Evolutionary conservation across 257 asterid species (phyloP).

Genomic region (Salvia rosmarinus): DNA sequence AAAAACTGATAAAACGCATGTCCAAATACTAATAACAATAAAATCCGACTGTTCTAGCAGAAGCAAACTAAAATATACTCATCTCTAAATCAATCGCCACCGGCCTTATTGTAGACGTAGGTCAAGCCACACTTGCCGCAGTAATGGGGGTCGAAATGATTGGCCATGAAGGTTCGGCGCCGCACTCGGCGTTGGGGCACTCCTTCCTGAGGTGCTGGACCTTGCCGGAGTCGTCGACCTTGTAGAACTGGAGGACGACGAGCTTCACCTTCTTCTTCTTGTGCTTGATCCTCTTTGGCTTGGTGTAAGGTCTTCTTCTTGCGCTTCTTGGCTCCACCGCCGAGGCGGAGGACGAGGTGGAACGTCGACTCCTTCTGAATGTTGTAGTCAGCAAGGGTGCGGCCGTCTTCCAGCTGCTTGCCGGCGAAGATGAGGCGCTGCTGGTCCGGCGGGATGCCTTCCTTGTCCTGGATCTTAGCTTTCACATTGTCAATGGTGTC

Average conservation of each 20-base stretch:
- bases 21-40: no score
- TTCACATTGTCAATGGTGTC: no score
- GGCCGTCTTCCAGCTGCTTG: conserved; percentile 69
- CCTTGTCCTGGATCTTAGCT: conserved; percentile 37
- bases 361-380: conserved; percentile 74
- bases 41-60: no score
- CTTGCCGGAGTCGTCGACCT: conserved; percentile 71
- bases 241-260: conserved; percentile 63
- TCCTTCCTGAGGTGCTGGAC: conserved; percentile 76
- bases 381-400: conserved; percentile 67
- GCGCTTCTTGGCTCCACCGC: conserved; percentile 77
- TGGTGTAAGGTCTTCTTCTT: conserved; percentile 82
- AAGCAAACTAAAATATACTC: no score
- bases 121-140: conserved; percentile 80
- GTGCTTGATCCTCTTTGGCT: conserved; percentile 78
- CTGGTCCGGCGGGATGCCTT: conserved; percentile 65
- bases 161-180: conserved; percentile 79
- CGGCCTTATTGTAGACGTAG: conserved; percentile 72
- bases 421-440: conserved; percentile 65
- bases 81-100: conserved; percentile 42
- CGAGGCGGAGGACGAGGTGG: conserved; percentile 68
- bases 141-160: conserved; percentile 70
- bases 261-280: conserved; percentile 76
- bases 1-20: no score
- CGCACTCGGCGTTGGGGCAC: conserved; percentile 76